phyloP scores from a whole-genome alignment of 345 rosid species.

The Salix brachista region DNA sequence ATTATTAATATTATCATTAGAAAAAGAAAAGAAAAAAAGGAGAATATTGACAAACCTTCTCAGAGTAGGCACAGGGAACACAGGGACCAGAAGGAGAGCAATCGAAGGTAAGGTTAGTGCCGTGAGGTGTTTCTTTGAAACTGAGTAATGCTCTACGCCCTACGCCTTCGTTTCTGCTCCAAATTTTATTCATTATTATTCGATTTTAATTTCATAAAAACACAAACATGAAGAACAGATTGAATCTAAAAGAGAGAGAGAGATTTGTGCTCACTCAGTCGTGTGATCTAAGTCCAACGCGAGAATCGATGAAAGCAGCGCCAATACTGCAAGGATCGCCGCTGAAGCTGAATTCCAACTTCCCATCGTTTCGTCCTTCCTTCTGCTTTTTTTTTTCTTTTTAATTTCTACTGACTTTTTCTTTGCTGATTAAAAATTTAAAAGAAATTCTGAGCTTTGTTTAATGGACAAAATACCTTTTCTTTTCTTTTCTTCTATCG shows the following conservation, averaged over 20 bases:
- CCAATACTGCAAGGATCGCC: neutral
- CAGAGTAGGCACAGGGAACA: constrained; percentile 71
- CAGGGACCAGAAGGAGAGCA: constrained; percentile 97
- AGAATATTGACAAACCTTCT: constrained; percentile 45
- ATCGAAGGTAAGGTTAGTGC: constrained; percentile 62
- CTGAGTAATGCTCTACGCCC: constrained; percentile 54
- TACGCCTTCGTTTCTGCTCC: constrained; percentile 25
- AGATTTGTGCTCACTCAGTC: neutral
- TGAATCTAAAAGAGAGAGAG: neutral
- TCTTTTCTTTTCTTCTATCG: neutral
- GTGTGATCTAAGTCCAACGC: neutral
- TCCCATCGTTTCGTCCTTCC: neutral
- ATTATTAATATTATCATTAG: neutral
- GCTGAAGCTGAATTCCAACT: neutral
- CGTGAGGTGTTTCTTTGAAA: constrained; percentile 62
- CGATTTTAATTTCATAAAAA: neutral
- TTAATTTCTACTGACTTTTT: neutral
- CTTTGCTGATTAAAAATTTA: neutral
- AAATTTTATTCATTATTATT: neutral
- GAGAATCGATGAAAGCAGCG: neutral
- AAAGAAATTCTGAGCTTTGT: neutral
- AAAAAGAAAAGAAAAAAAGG: neutral
- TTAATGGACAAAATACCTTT: too few relatives aligned
- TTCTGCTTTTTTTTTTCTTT: neutral
- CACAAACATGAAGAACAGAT: neutral